Evolutionary conservation across 768 basidiomycete species (phyloP), one percentile per base, ranked within the genome.

Genomic region (Trametes cingulata): DNA sequence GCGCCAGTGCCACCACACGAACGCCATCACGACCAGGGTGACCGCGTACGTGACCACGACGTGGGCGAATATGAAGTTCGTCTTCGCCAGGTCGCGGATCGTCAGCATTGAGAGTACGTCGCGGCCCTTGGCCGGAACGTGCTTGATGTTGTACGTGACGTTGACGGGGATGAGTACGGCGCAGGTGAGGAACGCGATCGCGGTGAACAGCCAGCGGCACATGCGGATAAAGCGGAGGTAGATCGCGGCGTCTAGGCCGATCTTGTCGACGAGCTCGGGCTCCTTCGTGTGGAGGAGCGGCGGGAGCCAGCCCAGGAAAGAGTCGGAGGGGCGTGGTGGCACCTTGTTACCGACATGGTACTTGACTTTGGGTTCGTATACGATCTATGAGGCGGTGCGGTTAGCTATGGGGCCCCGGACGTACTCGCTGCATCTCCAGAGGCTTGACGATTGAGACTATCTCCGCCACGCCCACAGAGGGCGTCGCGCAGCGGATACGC

Each of bases 291-390:
- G 83, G 36, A 93, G 68, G 40, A 98, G 83, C 0, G 95, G 95
- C 8, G 88, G 86, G 0, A 98, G 77, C 96, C 96, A 99, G 63
- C 93, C 91, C 48, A 93, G 83, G 46, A 96, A 72, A 1, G 89
- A 87, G 72, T 90, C 87, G 39, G 87, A 87, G 72, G 96, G 91
- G 22, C 84, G 83, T 7, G 92, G 92, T 29, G 91, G 92, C 25
- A 81, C 77, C 71, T 92, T 92, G 73, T 85, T 73, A 41, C 87
- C 89, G 60, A 83, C 79, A 68, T 92, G 91, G 70, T 94, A 95
- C 74, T 95, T 95, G 74, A 92, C 85, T 76, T 95, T 97, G 62
- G 93, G 95, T 71, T 94, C 91, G 69, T 96, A 96, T 59, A 95
- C 85, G 62, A 92, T 83, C 93, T 93, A 19, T 2, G 25, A 60